phyloP scores from a whole-genome alignment of 2,329 filamentous ascomycete species.

The Verticillium longisporum region DNA sequence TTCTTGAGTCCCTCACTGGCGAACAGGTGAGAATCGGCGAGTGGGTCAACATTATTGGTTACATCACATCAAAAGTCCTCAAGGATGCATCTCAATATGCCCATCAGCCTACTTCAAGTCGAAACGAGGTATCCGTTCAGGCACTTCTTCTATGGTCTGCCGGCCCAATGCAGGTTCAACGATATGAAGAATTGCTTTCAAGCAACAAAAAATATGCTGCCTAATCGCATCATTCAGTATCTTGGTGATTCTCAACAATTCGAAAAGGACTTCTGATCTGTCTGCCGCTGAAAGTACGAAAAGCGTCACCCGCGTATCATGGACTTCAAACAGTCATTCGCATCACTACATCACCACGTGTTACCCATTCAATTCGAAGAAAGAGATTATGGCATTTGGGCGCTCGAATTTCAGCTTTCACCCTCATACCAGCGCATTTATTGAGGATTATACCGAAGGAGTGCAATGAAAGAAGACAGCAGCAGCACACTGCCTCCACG shows the following conservation, averaged over 20 bases:
- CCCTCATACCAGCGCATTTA: no score
- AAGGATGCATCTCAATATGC: conserved; percentile 2
- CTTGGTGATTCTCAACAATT: background rate
- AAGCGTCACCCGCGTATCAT: no score
- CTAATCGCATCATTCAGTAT: background rate
- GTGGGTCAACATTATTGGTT: conserved; percentile 87
- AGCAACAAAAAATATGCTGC: background rate
- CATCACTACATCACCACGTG: no score
- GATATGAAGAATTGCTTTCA: conserved; percentile 9
- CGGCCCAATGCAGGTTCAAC: conserved; percentile 60
- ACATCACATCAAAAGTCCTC: conserved; percentile 42
- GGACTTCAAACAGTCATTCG: no score
- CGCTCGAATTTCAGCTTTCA: no score
- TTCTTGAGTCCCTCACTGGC: conserved; percentile 58
- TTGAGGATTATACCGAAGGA: no score
- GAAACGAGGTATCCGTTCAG: conserved; percentile 48
- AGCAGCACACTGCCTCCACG: no score
- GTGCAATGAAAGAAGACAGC: no score
- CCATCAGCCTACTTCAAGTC: background rate
- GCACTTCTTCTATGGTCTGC: conserved; percentile 74
- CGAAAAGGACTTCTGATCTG: no score
- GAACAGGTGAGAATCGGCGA: conserved; percentile 65
- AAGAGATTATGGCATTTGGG: no score
- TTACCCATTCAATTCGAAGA: no score
- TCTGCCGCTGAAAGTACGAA: no score